Evolutionary conservation across 192 early-diverging fungal genomes (phyloP).

Genomic region (Coemansia sp.): DNA sequence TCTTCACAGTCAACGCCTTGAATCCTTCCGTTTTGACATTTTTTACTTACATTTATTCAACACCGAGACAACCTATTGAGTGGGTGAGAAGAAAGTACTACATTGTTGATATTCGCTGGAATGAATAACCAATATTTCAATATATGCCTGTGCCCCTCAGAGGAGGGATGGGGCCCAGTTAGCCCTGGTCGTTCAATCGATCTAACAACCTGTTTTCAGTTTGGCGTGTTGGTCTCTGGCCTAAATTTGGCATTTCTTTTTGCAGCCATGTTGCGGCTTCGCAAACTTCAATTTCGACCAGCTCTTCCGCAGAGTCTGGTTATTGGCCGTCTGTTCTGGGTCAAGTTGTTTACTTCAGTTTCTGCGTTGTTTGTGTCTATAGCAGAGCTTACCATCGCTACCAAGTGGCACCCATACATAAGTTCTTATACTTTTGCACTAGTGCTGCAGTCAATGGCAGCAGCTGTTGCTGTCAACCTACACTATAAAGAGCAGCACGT

Average conservation of each 20-base stretch:
- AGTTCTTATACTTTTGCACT: constrained; percentile 27
- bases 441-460: constrained; percentile 29
- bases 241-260: constrained; percentile 28
- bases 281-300: not conserved
- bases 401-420: not conserved
- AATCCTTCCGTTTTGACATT: too few relatives aligned
- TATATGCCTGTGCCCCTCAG: constrained; percentile 22
- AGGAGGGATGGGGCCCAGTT: constrained; percentile 53
- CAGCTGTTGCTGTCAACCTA: constrained; percentile 20
- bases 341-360: constrained; percentile 18
- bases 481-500: constrained; percentile 1
- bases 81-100: too few relatives aligned
- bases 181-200: constrained; percentile 44
- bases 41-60: too few relatives aligned
- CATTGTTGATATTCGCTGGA: too few relatives aligned
- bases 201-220: constrained; percentile 46
- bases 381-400: constrained; percentile 15
- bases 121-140: too few relatives aligned
- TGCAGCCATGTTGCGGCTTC: constrained; percentile 17
- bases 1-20: too few relatives aligned
- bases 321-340: constrained; percentile 22
- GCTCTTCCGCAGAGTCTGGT: constrained; percentile 15
- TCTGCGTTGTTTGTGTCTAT: constrained; percentile 25
- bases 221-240: constrained; percentile 24
- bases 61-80: too few relatives aligned